phyloP scores from a whole-genome alignment of 768 basidiomycete species.

The Leccinum aurantiacum region DNA sequence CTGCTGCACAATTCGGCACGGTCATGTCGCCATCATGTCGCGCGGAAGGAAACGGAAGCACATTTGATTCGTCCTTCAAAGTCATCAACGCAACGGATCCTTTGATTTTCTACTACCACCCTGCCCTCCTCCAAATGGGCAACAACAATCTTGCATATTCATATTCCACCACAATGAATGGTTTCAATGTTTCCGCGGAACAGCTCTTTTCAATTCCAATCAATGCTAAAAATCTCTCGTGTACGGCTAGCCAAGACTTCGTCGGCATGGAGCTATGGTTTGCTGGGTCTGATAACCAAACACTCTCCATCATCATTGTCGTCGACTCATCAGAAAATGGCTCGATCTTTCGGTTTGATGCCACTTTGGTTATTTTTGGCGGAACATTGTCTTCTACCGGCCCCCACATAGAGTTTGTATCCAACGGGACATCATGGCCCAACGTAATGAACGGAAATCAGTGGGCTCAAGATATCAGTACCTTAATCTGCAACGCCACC shows the following conservation, averaged over 20 bases:
- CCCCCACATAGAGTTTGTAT: neutral
- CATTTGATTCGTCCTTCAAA: neutral
- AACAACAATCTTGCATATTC: too few species aligned
- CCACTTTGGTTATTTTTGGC: neutral
- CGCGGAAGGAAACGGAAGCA: neutral
- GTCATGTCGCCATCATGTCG: neutral
- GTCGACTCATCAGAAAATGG: too few species aligned
- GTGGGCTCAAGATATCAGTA: conserved; percentile 6
- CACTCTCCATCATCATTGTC: neutral
- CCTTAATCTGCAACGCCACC: neutral
- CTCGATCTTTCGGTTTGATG: neutral
- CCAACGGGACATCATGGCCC: neutral
- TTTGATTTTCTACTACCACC: too few species aligned
- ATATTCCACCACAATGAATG: neutral
- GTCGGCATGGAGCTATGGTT: neutral
- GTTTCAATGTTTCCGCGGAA: conserved; percentile 9
- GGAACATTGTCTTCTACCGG: neutral
- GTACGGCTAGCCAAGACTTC: neutral
- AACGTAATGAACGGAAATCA: neutral
- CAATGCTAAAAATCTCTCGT: conserved; percentile 3
- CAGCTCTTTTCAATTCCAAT: neutral
- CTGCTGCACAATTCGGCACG: neutral
- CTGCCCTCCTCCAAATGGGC: too few species aligned
- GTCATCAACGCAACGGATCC: too few species aligned
- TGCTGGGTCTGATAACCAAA: neutral